phyloP scores from a whole-genome alignment of 1,284 basidiomycete species.

The Lentinula novae-zelandiae region DNA sequence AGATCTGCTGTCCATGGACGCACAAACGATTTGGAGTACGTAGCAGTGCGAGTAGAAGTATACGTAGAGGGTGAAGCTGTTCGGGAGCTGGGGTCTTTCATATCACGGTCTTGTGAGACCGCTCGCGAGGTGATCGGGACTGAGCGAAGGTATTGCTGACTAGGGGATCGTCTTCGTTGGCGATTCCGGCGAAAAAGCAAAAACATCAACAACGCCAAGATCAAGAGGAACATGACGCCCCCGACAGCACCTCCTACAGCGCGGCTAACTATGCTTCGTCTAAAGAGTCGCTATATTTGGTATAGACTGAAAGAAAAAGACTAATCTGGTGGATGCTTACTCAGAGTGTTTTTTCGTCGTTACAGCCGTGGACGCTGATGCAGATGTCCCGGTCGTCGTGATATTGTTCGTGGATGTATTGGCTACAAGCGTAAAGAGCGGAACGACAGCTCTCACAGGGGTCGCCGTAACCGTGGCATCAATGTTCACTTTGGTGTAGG shows the following conservation, averaged over 20 bases:
- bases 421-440: background rate
- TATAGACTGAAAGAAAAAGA: background rate
- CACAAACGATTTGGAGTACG: background rate
- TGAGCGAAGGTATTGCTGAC: background rate
- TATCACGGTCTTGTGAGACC: background rate
- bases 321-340: background rate
- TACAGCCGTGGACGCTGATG: background rate
- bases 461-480: background rate
- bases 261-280: constrained; percentile 2
- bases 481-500: background rate
- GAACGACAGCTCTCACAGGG: background rate
- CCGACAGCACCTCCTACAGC: constrained; percentile 12
- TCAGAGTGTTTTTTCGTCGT: background rate
- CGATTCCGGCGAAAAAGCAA: background rate
- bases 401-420: background rate
- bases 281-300: background rate
- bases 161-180: background rate
- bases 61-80: background rate
- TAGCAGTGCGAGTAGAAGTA: background rate
- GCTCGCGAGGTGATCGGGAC: background rate
- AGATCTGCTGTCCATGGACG: constrained; percentile 47
- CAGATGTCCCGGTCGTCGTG: background rate
- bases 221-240: constrained; percentile 1
- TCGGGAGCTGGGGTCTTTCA: background rate
- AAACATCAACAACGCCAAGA: background rate